Base-by-base conservation (phyloP, 1,139 yeast species). In the Suhomyces bribrorum region DNA sequence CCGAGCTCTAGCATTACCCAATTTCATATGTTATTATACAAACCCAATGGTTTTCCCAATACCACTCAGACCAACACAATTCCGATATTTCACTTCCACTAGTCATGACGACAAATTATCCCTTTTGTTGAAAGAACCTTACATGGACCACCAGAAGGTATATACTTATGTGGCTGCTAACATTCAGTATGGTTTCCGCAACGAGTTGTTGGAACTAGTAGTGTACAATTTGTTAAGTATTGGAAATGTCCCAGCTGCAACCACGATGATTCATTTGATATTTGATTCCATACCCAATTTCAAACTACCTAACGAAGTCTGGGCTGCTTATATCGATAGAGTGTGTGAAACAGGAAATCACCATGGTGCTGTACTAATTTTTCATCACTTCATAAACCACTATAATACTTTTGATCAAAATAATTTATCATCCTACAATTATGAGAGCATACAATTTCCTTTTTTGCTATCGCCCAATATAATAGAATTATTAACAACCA, bases 321-420 rank as follows among this genome's bases (percentile, higher is more conserved):
- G 76, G 77, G 54, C 68, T 1, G 33, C 44, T 1, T 61, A 56
- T 33, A 34, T 62, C 1, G 46, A 61, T 6, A 41, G 57, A 27
- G 65, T 63, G 0, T 53, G 64, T 32, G 56, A 53, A n/a, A 27
- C 36, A 9, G 49, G 56, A 8, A 57, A 66, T 39, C 53, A 63
- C 31, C 48, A 58, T 11, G 73, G 75, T 0, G 69, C 73, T 0
- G 52, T 57, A 11, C 40, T 69, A 36, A 49, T 69, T 0, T 70
- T 59, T 44, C 74, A 71, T 44, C 63, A 66, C 32, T 41, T 72
- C 9, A 53, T 72, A 5, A 69, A 64, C 37, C 58, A 62, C 29
- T 36, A 49, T 32, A 24, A 28, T 14, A 46, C 48, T 24, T 61
- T 61, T 31, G 48, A 45, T 1, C 51, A 52, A 14, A 43, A 49